Base-by-base conservation (phyloP, 768 basidiomycete species). In the Ramaria sp. region DNA sequence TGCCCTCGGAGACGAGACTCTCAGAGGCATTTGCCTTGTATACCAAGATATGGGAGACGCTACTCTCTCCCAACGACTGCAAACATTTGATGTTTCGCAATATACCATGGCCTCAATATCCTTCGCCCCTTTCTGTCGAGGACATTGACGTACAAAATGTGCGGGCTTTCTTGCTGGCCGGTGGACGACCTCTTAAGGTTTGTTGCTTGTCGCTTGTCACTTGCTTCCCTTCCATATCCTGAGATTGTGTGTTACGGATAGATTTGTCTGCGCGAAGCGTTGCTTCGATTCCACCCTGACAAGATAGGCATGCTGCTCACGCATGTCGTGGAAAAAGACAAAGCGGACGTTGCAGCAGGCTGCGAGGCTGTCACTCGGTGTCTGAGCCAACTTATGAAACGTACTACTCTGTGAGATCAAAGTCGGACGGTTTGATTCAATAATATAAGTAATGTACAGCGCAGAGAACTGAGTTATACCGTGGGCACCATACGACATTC, bases 241-340 rank as follows among this genome's bases (percentile, higher is more conserved):
- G 7, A 46, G 15, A 7, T 15, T 46, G 4, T 46, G 7, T 46
- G 45, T 46, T 37, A 76, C 76, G 54, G 59, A 66, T 79, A 75
- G 67, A 81, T 82, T 45, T 70, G 78, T 41, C 68, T 88, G 6
- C 74, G 85, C 34, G 74, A 73, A 49, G 80, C 82, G 0, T 67
- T 89, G 45, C 67, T 88, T 56, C 74, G 82, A 9, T 86, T 82
- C 78, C 84, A 84, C 63, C 83, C 84, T 1, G 83, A 86, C 65
- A 85, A 84, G 69, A 70, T 79, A 61, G 72, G 75, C 3, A 55
- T 60, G 1, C 59, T 82, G 15, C 62, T 81, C n/a, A 59, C 65
- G 15, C 71, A 73, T 37, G 74, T 80, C 7, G 66, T 67, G 1
- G 69, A 71, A 1, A 71, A 73, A n/a, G 78, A 82, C 57, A 55